phyloP scores from a whole-genome alignment of 1,284 basidiomycete genomes.

The Melampsora americana region DNA sequence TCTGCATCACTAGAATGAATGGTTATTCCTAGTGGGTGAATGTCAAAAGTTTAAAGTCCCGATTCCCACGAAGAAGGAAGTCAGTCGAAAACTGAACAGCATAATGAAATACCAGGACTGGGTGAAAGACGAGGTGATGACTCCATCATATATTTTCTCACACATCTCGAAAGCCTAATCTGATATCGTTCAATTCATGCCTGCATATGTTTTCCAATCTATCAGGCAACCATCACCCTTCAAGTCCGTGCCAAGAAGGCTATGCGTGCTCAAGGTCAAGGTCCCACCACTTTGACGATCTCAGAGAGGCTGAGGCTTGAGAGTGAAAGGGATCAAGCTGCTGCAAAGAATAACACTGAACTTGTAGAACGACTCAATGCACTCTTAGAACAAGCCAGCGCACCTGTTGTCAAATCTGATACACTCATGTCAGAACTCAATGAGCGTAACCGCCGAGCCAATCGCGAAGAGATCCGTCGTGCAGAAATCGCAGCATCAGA shows the following conservation, averaged over 20 bases:
- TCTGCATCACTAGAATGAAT: constrained; percentile 21
- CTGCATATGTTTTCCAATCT: constrained; percentile 1
- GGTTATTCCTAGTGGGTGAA: constrained; percentile 38
- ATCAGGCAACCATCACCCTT: constrained; percentile 28
- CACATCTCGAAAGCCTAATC: background rate
- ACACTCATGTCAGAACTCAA: constrained; percentile 62
- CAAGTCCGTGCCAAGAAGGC: constrained; percentile 41
- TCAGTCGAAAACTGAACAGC: constrained; percentile 28
- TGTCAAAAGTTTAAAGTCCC: constrained; percentile 19
- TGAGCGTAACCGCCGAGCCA: constrained; percentile 78
- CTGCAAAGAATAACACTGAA: constrained; percentile 16
- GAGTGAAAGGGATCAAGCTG: constrained; percentile 40
- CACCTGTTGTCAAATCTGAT: constrained; percentile 15
- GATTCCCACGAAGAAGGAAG: constrained; percentile 34
- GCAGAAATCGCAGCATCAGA: constrained; percentile 65
- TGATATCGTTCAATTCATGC: background rate
- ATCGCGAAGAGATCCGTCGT: constrained; percentile 70
- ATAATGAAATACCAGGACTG: constrained; percentile 37
- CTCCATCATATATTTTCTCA: background rate
- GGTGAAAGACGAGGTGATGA: constrained; percentile 39
- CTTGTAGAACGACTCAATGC: constrained; percentile 13
- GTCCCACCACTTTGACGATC: constrained; percentile 26
- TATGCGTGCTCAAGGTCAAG: constrained; percentile 36
- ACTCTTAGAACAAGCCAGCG: constrained; percentile 30
- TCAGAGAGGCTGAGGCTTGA: constrained; percentile 29